Percentiles rank a stretch among this genome's conserved stretches.
phyloP scores from a whole-genome alignment of 2,329 filamentous ascomycete species.

The Aspergillus pseudotamarii region DNA sequence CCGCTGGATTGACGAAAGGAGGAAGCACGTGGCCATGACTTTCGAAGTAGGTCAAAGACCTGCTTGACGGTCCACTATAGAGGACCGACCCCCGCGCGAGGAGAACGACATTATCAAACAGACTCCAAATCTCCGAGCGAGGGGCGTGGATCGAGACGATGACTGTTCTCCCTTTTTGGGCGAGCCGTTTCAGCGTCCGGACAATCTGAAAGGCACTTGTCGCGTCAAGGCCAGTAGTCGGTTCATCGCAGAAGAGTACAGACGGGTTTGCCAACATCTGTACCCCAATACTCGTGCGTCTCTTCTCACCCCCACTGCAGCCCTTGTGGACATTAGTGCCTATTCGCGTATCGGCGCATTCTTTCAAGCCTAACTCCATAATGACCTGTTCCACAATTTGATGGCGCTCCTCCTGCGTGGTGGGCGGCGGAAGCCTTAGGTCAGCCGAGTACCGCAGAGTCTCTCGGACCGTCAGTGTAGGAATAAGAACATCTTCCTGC shows the following conservation, averaged over 20 bases:
- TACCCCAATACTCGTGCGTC: conserved; percentile 74
- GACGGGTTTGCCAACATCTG: conserved; percentile 79
- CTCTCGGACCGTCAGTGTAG: conserved; percentile 74
- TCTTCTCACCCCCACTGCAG: conserved; percentile 78
- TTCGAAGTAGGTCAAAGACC: conserved; percentile 67
- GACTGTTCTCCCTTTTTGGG: conserved; percentile 69
- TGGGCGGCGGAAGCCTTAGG: conserved; percentile 67
- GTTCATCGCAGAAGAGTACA: conserved; percentile 76
- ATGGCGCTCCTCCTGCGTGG: conserved; percentile 60
- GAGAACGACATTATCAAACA: conserved; percentile 73
- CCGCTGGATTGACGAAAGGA: conserved; percentile 75
- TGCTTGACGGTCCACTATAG: conserved; percentile 63
- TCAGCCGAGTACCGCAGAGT: conserved; percentile 74
- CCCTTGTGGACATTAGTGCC: conserved; percentile 72
- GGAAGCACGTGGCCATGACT: conserved; percentile 63
- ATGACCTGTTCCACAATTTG: conserved; percentile 76
- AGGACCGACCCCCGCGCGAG: conserved; percentile 69
- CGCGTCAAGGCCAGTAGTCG: conserved; percentile 73
- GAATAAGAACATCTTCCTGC: conserved; percentile 74
- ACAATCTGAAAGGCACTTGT: conserved; percentile 76
- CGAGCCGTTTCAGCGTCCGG: conserved; percentile 68
- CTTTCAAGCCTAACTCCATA: conserved; percentile 72
- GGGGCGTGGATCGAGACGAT: conserved; percentile 78
- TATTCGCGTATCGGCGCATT: conserved; percentile 74
- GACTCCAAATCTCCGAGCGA: conserved; percentile 75